phyloP scores from a whole-genome alignment of 2,329 filamentous ascomycete species.

The Pseudocercospora fuligena region DNA sequence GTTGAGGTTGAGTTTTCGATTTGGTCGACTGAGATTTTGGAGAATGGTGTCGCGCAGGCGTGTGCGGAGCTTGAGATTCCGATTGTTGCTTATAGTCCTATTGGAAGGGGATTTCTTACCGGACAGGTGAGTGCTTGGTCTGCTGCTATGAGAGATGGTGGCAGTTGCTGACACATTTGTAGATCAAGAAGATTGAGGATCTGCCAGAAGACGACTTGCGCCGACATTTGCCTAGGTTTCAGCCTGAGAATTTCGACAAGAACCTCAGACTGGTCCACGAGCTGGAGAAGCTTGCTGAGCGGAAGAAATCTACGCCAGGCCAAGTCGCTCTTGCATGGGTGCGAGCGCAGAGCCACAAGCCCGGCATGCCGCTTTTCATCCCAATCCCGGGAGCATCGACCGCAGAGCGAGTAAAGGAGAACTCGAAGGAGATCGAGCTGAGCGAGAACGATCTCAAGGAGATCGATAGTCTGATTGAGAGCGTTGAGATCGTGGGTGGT shows the following conservation, averaged over 20 bases:
- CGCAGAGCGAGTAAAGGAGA: slow-evolving; percentile 47
- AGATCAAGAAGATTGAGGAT: slow-evolving; percentile 57
- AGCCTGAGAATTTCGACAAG: slow-evolving; percentile 64
- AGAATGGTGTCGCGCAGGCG: slow-evolving; percentile 61
- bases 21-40: slow-evolving; percentile 60
- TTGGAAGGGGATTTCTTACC: slow-evolving; percentile 66
- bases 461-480: slow-evolving; percentile 57
- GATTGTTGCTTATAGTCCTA: slow-evolving; percentile 73
- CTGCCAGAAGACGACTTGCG: slow-evolving; percentile 59
- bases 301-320: slow-evolving; percentile 57
- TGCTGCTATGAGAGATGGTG: not conserved
- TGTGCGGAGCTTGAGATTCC: slow-evolving; percentile 70
- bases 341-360: slow-evolving; percentile 46
- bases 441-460: slow-evolving; percentile 56
- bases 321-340: slow-evolving; percentile 59
- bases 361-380: slow-evolving; percentile 51
- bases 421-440: slow-evolving; percentile 47
- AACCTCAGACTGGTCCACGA: slow-evolving; percentile 67
- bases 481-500: slow-evolving; percentile 48
- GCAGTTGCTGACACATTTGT: not conserved
- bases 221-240: slow-evolving; percentile 61
- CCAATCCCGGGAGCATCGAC: slow-evolving; percentile 51
- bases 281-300: slow-evolving; percentile 62
- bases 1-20: slow-evolving; percentile 67
- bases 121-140: slow-evolving; percentile 42